Base-by-base conservation (phyloP, 1,139 yeast species). In the Taphrina pruni region DNA sequence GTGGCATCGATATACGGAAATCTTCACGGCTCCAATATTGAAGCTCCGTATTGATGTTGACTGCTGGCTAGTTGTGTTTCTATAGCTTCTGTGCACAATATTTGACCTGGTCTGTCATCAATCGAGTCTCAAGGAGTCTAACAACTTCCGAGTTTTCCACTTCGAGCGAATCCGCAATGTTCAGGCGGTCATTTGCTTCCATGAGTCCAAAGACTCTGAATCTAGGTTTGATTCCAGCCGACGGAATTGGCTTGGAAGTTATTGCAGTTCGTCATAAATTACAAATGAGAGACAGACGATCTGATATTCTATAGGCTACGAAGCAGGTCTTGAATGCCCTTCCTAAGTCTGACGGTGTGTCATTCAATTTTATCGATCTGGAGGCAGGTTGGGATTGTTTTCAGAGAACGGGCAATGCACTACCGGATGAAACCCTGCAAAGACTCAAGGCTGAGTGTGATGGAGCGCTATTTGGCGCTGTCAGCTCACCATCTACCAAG, bases 381-480 rank as follows among this genome's bases (percentile, higher is more conserved):
- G 88, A 90, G 71, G 99, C 99, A 72, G 99, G 99, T 51, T 94
- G 88, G 79, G 97, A 93, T 79, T 86, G 89, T 75, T 94, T 94
- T 84, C 88, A 91, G 79, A 85, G 88, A 77, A 91, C 97, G 35
- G 99, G 99, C 69, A 88, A 89, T 70, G 99, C 99, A 56, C 85
- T 94, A 73, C 99, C 99, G 36, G 96, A 92, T 65, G 89, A 86
- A 77, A 94, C 99, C 41, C 95, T 95, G 50, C 86, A 87, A 54
- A 82, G 86, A n/a, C 86, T 94, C 78, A 84, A 88, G 78, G 82
- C 83, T 58, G 88, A 89, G 75, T 94, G 99, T 80, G 97, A 94
- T 76, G 98, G 97, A 82, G 99, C 98, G 14, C 84, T 94, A 72
- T 94, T 94, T 76, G 99, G 99, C 74, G 97, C 99, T 66, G 99